Conservation (phyloP, 1,284 basidiomycete species). For the Ustilago bromivora region DNA sequence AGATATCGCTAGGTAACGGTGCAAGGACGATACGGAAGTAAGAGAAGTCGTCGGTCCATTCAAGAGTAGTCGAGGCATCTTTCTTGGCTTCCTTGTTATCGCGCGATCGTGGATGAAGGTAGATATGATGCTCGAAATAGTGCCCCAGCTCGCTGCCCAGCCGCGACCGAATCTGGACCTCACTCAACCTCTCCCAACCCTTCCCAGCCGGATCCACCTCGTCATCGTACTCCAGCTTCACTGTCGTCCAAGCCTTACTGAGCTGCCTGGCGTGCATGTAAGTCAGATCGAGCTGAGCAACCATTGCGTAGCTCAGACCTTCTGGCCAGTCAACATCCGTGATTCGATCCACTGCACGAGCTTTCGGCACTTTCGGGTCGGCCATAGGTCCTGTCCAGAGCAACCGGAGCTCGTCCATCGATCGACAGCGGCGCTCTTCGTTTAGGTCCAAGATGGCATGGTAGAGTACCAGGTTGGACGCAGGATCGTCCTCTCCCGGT, state of each 20-base stretch:
- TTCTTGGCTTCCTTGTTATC: slow-evolving; percentile 1
- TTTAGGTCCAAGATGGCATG: slow-evolving; percentile 49
- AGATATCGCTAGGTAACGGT: slow-evolving; percentile 41
- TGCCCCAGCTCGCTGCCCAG: slow-evolving; percentile 49
- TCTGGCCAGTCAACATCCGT: slow-evolving; percentile 57
- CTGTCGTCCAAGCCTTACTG: slow-evolving; percentile 44
- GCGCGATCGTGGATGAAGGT: slow-evolving; percentile 29
- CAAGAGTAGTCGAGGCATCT: background rate
- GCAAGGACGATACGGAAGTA: slow-evolving; percentile 54
- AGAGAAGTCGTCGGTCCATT: slow-evolving; percentile 45
- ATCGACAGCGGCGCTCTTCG: slow-evolving; percentile 48
- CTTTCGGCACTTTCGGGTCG: slow-evolving; percentile 53
- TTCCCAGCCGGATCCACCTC: slow-evolving; percentile 22
- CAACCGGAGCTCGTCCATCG: slow-evolving; percentile 42
- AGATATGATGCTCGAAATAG: slow-evolving; percentile 57
- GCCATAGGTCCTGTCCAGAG: slow-evolving; percentile 55
- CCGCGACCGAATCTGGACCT: slow-evolving; percentile 30
- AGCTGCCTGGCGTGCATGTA: slow-evolving; percentile 23
- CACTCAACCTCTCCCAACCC: slow-evolving; percentile 37
- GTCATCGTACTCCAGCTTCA: slow-evolving; percentile 52
- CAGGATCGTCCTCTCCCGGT: slow-evolving; percentile 28
- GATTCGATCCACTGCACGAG: slow-evolving; percentile 53
- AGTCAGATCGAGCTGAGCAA: slow-evolving; percentile 48
- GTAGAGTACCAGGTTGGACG: slow-evolving; percentile 42
- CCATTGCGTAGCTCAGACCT: slow-evolving; percentile 55